Evolutionary conservation across 108 stramenopile species (phyloP), one percentile per base, ranked within the genome.

Genomic region (Poteriospumella lacustris): DNA sequence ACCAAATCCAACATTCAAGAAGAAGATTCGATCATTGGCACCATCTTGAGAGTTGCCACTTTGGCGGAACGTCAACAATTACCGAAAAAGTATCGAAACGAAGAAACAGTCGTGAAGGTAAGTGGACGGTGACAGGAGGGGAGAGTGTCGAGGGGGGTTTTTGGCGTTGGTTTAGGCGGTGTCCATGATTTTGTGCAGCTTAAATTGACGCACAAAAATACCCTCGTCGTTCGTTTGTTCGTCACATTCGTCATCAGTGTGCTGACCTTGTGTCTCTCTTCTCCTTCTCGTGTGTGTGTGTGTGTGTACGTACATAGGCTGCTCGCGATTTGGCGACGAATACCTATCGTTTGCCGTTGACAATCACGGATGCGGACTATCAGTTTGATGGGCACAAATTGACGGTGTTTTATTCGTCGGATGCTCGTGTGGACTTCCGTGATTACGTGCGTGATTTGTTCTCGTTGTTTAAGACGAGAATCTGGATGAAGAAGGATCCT

Each of bases 371-470:
- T 73, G 36, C 41, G 5, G 70, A 73, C 9, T 52, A 29, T 19
- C 70, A 73, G 47, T 73, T 73, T 73, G 70, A 73, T 56, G 31
- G 70, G 5, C 43, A 73, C 19, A 73, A 73, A 33, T 56, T 73
- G 26, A 42, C 41, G 5, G 36, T 73, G 26, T 52, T 42, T 26
- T 73, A 52, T 73, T 9, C 38, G 26, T 36, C 70, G 26, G 41
- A 73, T 5, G 5, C 9, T 3, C 3, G 70, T 33, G 41, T 73
- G 15, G 70, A 73, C 42, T 73, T 73, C 47, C 26, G 70, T 26
- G 70, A 73, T 5, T 24, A 33, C 3, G 70, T 73, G 12, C 12
- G 70, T 5, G 70, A 73, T 56, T 19, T 73, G 12, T 73, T 42
- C 31, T 26, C 43, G 5, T 5, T 34, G 5, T 73, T 73, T 24